phyloP scores from a whole-genome alignment of 225 moss, liverwort and hornwort species.

The Ulota crispa region DNA sequence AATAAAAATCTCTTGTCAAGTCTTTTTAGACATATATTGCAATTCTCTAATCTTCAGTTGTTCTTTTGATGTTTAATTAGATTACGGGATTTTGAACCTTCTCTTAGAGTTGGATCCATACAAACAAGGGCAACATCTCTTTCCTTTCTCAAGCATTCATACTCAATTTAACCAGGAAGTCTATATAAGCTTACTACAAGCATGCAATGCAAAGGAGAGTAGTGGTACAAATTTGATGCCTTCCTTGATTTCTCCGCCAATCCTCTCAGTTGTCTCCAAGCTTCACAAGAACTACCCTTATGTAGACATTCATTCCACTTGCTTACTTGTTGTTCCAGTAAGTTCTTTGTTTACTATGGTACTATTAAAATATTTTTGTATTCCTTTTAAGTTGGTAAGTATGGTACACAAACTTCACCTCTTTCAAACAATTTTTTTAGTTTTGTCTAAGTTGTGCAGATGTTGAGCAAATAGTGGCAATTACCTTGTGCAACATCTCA shows the following conservation, averaged over 20 bases:
- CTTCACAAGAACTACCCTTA: constrained; percentile 35
- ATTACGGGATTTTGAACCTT: constrained; percentile 4
- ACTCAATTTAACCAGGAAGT: constrained; percentile 46
- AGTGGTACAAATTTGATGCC: not conserved
- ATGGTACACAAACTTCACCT: not conserved
- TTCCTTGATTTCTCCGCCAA: constrained; percentile 37
- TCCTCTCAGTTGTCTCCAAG: constrained; percentile 25
- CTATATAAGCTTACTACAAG: constrained; percentile 23
- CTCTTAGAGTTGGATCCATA: constrained; percentile 22
- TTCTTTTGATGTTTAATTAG: not conserved
- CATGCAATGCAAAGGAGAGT: constrained; percentile 9
- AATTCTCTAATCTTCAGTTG: not conserved
- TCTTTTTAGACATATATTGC: not conserved
- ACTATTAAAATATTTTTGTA: not conserved
- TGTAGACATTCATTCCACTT: constrained; percentile 28
- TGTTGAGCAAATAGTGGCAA: constrained; percentile 86
- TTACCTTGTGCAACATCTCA: constrained; percentile 82
- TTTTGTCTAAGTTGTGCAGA: constrained; percentile 48
- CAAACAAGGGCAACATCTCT: constrained; percentile 41
- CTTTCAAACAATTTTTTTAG: not conserved
- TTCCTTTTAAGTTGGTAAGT: not conserved
- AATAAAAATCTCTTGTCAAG: not conserved
- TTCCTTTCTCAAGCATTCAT: constrained; percentile 45
- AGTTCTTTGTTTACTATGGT: not conserved
- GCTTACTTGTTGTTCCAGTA: constrained; percentile 44